Percentiles rank a stretch among this genome's conserved stretches.
These are phyloP conservation scores for Malus orientalis DNA, from an alignment of 306 rosid species.

Conservation along the genomic window DNA sequence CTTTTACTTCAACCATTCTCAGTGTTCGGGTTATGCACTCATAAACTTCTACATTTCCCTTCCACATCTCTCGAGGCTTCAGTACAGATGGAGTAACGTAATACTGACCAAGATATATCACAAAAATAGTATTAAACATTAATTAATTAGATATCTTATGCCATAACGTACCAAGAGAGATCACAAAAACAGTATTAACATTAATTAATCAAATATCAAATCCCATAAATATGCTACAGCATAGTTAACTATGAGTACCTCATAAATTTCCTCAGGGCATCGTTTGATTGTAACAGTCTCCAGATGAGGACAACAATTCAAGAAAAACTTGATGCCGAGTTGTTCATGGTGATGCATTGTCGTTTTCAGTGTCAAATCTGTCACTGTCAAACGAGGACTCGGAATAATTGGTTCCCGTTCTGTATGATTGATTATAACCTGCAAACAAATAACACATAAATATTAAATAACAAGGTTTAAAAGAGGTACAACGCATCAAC, in stretches of 20 bases:
- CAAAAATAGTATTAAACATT: neutral
- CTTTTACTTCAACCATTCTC: constrained; percentile 4
- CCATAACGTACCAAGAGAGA: neutral
- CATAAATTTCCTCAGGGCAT: neutral
- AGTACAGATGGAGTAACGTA: constrained; percentile 19
- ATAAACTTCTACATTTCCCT: neutral
- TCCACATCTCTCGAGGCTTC: neutral
- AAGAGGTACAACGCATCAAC: no score
- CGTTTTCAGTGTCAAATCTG: constrained; percentile 38
- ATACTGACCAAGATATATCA: constrained; percentile 7
- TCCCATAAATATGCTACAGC: neutral
- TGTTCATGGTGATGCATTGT: constrained; percentile 29
- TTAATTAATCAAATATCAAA: neutral
- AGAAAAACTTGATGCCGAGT: constrained; percentile 33
- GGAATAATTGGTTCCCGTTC: constrained; percentile 22
- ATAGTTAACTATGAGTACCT: neutral
- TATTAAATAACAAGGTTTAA: no score
- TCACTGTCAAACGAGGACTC: constrained; percentile 5
- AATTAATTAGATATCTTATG: neutral
- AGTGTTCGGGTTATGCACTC: neutral
- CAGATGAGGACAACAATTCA: constrained; percentile 28
- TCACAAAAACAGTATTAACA: neutral
- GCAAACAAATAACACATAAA: neutral
- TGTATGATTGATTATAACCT: constrained; percentile 14
- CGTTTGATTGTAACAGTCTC: constrained; percentile 32